A percentile compares a stretch with the other conserved stretches of the same genome.
These are phyloP conservation scores for Cytospora chrysosperma DNA, from an alignment of 2,329 filamentous ascomycete genomes.

Conservation along the genomic window DNA sequence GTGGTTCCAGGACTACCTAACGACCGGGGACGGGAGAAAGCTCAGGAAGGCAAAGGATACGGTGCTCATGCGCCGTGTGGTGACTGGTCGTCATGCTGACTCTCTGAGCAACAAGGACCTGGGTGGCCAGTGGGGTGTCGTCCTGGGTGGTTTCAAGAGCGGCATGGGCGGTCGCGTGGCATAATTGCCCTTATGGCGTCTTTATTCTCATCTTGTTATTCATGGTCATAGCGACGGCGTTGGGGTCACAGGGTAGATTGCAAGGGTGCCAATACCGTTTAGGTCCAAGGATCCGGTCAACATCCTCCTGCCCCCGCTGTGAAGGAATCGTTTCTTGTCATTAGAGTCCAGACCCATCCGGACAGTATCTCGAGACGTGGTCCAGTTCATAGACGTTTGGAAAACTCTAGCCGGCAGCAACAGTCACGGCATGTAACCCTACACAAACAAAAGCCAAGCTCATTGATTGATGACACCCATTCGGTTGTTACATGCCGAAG, in stretches of 20 bases:
- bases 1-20: constrained; percentile 71
- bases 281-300: background rate
- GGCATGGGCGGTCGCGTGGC: constrained; percentile 38
- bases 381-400: too few species aligned
- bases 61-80: constrained; percentile 70
- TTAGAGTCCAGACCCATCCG: too few species aligned
- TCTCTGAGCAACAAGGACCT: constrained; percentile 43
- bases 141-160: constrained; percentile 52
- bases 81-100: constrained; percentile 59
- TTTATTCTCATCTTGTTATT: background rate
- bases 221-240: constrained; percentile 20
- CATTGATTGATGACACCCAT: too few species aligned
- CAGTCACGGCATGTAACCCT: too few species aligned
- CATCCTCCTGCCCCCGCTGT: background rate
- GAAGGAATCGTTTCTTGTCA: background rate
- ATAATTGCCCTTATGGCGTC: background rate
- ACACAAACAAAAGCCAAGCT: too few species aligned
- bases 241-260: background rate
- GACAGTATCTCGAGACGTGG: background rate
- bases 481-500: too few species aligned
- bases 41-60: constrained; percentile 69
- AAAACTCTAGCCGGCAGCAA: too few species aligned
- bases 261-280: background rate
- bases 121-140: constrained; percentile 47
- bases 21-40: constrained; percentile 62